These are phyloP conservation scores for Ophiosphaerella korrae DNA, from an alignment of 2,329 filamentous ascomycete species.

Conservation along the genomic window DNA sequence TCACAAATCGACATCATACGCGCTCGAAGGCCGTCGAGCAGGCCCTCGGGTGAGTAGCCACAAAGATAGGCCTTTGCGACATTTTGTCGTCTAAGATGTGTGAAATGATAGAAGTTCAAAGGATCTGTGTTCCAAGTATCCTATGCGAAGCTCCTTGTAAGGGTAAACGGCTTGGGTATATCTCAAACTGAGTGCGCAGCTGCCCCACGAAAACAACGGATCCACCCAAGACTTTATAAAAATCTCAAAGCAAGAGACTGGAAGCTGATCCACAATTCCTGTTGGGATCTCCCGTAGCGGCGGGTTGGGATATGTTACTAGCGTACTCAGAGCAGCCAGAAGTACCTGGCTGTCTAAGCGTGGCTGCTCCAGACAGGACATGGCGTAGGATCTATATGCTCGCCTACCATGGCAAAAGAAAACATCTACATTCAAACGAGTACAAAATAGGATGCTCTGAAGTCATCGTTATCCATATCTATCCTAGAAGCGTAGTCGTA, in stretches of 20 bases:
- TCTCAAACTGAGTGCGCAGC: slow-evolving; percentile 34
- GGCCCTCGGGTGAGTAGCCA: slow-evolving; percentile 90
- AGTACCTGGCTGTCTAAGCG: neutral
- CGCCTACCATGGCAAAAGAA: neutral
- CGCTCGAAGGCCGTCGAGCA: slow-evolving; percentile 98
- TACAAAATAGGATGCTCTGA: neutral
- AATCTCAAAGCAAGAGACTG: slow-evolving; percentile 5
- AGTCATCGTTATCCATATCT: neutral
- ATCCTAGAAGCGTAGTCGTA: neutral
- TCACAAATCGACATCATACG: slow-evolving; percentile 57
- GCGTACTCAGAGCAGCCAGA: slow-evolving; percentile 18
- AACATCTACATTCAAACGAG: neutral
- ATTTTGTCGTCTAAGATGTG: slow-evolving; percentile 51
- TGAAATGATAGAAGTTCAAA: slow-evolving; percentile 10
- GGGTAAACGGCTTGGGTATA: slow-evolving; percentile 28
- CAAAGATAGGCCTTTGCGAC: slow-evolving; percentile 83
- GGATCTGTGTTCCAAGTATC: slow-evolving; percentile 35
- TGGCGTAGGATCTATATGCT: too few relatives aligned
- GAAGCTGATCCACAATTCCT: slow-evolving; percentile 32
- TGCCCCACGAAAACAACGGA: slow-evolving; percentile 22
- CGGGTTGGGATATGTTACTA: slow-evolving; percentile 24
- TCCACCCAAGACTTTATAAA: slow-evolving; percentile 34
- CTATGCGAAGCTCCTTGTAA: slow-evolving; percentile 6
- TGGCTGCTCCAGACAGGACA: too few relatives aligned
- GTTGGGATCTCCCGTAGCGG: slow-evolving; percentile 23